Conservation (phyloP, 805 yeast species). For the Candida nonsorbophila region DNA sequence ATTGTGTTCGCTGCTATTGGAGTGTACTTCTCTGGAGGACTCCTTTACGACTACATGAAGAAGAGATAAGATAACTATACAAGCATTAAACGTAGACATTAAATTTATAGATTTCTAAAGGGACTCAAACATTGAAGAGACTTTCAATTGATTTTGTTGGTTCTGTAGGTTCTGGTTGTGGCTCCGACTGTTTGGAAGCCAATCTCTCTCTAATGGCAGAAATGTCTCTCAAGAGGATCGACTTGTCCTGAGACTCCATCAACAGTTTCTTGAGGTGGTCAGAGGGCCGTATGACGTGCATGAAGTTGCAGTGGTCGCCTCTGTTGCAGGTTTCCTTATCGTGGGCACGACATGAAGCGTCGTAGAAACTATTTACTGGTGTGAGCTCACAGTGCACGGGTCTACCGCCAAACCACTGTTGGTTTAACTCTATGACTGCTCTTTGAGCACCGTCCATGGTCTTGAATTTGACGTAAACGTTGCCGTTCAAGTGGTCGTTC, state of each 20-base stretch:
- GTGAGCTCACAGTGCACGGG: constrained; percentile 79
- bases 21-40: constrained; percentile 35
- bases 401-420: constrained; percentile 73
- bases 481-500: constrained; percentile 79
- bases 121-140: too few relatives aligned
- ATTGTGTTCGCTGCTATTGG: constrained; percentile 28
- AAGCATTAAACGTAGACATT: too few relatives aligned
- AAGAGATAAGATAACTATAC: neutral
- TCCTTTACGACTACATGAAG: constrained; percentile 23
- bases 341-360: constrained; percentile 72
- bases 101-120: too few relatives aligned
- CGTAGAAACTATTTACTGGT: constrained; percentile 66
- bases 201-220: constrained; percentile 1
- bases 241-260: constrained; percentile 31
- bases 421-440: constrained; percentile 60
- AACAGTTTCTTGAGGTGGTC: constrained; percentile 37
- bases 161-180: neutral
- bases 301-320: constrained; percentile 80
- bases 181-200: neutral
- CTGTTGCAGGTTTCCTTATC: constrained; percentile 63
- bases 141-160: constrained; percentile 6
- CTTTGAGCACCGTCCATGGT: constrained; percentile 51
- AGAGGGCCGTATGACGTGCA: constrained; percentile 66
- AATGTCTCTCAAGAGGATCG: constrained; percentile 12
- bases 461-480: constrained; percentile 67